Base-by-base conservation (phyloP, 305 asterid genomes). In the Solanum hybrid region DNA sequence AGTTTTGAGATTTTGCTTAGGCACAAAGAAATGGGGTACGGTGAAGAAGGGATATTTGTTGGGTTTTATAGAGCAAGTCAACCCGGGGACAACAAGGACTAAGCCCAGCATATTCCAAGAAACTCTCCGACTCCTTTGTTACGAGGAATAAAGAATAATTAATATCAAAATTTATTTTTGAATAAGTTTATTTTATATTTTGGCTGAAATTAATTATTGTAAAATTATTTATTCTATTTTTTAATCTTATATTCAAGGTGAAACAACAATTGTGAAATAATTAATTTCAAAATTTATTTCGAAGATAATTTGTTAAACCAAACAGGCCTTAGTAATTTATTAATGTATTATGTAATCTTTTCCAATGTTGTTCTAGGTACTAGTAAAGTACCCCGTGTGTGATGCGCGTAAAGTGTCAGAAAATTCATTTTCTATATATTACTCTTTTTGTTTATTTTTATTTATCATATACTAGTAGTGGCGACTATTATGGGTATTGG, bases 71-170 rank as follows among this genome's bases (percentile, higher is more conserved):
- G 20, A 22, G 37, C 5, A 35, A 87, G 82, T 87, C 80, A 75
- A 75, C 18, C 36, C 67, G 4, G 57, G 6, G 20, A 42, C 57
- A 42, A 42, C 67, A 57, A 35, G 36, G 39, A 39, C 82, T 5
- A 69, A 69, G 76, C 4, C 33, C 22, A 6, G 80, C 80, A 74
- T 7, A 29, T 74, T 74, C 80, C 67, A 42, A 69, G 29, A 87
- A 84, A 84, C 74, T 34, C 20, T 83, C 76, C 18, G 8, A 1
- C 16, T 69, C 75, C 3, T 24, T 67, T 67, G 24, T 0, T 67
- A 67, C 0, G 4, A 2, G 1, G 1, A 0, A 67, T 67, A 67
- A 67, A 0, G 0, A 24, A 69, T 69, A 69, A 69, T 0, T 67
- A 67, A 67, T 2, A 24, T 67, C 0, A 4, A 67, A 67, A 10